Evolutionary conservation across 768 basidiomycete genomes (phyloP), one percentile per base, ranked within the genome.

Genomic region (Hysterangium stoloniferum): DNA sequence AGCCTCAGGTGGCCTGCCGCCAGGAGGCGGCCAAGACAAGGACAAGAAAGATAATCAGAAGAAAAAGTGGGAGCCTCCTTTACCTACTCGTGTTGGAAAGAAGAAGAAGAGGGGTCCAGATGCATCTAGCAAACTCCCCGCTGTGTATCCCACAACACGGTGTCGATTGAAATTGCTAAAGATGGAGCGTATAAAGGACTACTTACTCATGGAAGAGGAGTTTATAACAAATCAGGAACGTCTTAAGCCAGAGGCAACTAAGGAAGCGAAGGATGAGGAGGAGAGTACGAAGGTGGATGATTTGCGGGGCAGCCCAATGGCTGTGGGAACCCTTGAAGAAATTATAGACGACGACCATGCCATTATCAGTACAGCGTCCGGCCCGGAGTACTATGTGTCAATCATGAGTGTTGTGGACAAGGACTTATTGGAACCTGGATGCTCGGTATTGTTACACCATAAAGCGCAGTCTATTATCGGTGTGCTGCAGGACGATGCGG

Each of bases 401-500:
- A 96, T 98, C 64, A 90, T 96, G 88, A 89, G 84, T 53, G 93
- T 92, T 62, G 94, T 98, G 61, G 94, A 97, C 82, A 97, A 98
- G 71, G 95, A 98, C 63, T 71, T 94, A 31, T 74, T 99, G 45
- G 96, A 99, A 65, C 96, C 96, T 4, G 90, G 92, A 1, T 98
- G 96, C 64, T 82, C 91, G 52, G 93, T 99, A 2, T 68, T 99
- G 25, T 70, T 98, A 29, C 95, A 99, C 61, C 93, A 99, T 73
- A 96, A 96, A 77, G 89, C 83, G 15, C 89, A 94, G 57, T 78
- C 92, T 0, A 84, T 99, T 54, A 88, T 98, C 48, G 96, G 96
- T 59, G 95, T 98, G 22, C 73, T 99, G 36, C 85, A 90, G 55
- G 95, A 99, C 62, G 95, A 99, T 62, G 75, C 85, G 11, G 90